Conservation (phyloP, 257 asterid species). For the Knoxia roxburghii region DNA sequence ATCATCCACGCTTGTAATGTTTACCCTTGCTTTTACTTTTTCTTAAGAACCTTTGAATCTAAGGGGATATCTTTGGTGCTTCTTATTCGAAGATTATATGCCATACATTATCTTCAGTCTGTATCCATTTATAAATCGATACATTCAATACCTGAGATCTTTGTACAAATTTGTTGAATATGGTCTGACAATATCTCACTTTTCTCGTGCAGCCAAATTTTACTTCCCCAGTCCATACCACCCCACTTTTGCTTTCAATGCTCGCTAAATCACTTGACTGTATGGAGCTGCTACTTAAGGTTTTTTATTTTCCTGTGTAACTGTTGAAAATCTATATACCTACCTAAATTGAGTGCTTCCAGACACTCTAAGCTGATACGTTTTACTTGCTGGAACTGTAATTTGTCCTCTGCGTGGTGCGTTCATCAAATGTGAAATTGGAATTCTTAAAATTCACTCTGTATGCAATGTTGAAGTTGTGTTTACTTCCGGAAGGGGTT, state of each 20-base stretch:
- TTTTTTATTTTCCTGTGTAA: neutral
- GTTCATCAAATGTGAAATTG: neutral
- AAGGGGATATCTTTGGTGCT: neutral
- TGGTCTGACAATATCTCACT: neutral
- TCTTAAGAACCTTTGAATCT: neutral
- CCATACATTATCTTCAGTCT: neutral
- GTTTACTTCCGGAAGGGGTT: too few relatives aligned
- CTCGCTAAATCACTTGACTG: constrained; percentile 9
- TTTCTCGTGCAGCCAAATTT: constrained; percentile 17
- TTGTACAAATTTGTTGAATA: neutral
- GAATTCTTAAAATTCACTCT: neutral
- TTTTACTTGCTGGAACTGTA: neutral
- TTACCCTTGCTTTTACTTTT: neutral
- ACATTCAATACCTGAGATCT: neutral
- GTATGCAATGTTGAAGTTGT: neutral
- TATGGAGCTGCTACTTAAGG: constrained; percentile 21
- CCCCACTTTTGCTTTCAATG: constrained; percentile 12
- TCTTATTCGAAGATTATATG: neutral
- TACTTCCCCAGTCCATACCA: neutral
- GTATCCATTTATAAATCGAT: neutral
- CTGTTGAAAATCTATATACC: neutral
- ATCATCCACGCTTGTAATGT: neutral
- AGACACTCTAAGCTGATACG: neutral
- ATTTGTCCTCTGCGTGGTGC: neutral
- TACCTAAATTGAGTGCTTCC: neutral